These are phyloP conservation scores for Trichocomaceae sp. DNA, from an alignment of 2,329 filamentous ascomycete species.

Conservation along the genomic window DNA sequence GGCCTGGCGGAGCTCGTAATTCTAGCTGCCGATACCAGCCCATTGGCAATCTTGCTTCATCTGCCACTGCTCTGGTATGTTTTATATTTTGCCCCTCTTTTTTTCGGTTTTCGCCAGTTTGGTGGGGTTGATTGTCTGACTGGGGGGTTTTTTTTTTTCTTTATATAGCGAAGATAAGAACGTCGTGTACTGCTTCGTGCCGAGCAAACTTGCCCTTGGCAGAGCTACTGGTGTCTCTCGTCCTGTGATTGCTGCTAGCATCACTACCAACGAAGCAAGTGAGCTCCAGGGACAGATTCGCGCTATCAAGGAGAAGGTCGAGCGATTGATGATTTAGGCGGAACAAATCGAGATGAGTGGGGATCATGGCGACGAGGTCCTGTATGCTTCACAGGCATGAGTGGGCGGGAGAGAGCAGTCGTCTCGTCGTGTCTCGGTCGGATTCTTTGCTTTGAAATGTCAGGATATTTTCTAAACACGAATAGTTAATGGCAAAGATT, in stretches of 20 bases:
- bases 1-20: conserved; percentile 86
- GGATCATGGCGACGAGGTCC: no score
- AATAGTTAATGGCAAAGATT: neutral
- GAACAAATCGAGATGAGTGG: neutral
- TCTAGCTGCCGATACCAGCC: conserved; percentile 75
- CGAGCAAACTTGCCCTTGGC: conserved; percentile 73
- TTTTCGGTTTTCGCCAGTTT: neutral
- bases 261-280: conserved; percentile 86
- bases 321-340: conserved; percentile 82
- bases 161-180: conserved; percentile 59
- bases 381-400: no score
- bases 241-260: conserved; percentile 77
- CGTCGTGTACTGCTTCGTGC: conserved; percentile 65
- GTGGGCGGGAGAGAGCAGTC: no score
- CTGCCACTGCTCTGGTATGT: conserved; percentile 61
- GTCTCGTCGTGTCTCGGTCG: no score
- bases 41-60: conserved; percentile 81
- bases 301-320: conserved; percentile 87
- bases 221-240: conserved; percentile 84
- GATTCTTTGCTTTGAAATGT: neutral
- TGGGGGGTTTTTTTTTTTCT: conserved; percentile 25
- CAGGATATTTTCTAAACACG: neutral
- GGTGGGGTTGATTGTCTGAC: neutral
- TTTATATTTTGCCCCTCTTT: no score
- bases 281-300: conserved; percentile 85